These are phyloP conservation scores for Hawksworthiomyces lignivorus DNA, from an alignment of 2,329 filamentous ascomycete genomes.

Conservation along the genomic window DNA sequence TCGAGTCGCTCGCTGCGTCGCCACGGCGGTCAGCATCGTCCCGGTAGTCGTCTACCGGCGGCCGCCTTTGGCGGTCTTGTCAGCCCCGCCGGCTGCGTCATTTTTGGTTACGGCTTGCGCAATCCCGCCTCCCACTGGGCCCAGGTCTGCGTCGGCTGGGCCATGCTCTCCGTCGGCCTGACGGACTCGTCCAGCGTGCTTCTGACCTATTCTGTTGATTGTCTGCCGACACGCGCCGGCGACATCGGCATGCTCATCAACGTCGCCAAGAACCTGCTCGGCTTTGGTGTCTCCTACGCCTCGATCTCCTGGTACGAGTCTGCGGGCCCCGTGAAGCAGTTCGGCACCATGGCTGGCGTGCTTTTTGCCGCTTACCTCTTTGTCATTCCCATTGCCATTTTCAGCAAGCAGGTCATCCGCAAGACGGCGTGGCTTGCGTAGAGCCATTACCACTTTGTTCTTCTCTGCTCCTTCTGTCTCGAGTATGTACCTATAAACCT, in stretches of 20 bases:
- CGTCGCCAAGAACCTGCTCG: not conserved
- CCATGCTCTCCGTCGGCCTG: not conserved
- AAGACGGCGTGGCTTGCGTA: constrained; percentile 1
- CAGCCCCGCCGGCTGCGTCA: not conserved
- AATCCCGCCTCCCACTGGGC: not conserved
- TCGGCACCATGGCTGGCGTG: not conserved
- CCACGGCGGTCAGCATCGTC: not conserved
- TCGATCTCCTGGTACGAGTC: not conserved
- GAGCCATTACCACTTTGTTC: too few species aligned
- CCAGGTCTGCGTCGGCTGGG: not conserved
- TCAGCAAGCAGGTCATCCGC: not conserved
- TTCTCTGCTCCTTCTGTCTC: too few species aligned
- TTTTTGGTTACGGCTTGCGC: not conserved
- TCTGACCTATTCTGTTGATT: not conserved
- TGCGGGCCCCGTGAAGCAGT: not conserved
- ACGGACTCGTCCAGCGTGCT: not conserved
- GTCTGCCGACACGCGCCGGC: not conserved
- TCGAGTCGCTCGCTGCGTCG: not conserved
- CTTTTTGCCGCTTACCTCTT: not conserved
- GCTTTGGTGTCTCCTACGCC: not conserved
- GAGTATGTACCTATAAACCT: too few species aligned
- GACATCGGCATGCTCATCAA: not conserved
- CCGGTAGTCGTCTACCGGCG: not conserved
- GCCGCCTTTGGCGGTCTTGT: not conserved
- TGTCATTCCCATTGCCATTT: not conserved